phyloP scores from a whole-genome alignment of 208 protist species.

The Leishmania tropica region DNA sequence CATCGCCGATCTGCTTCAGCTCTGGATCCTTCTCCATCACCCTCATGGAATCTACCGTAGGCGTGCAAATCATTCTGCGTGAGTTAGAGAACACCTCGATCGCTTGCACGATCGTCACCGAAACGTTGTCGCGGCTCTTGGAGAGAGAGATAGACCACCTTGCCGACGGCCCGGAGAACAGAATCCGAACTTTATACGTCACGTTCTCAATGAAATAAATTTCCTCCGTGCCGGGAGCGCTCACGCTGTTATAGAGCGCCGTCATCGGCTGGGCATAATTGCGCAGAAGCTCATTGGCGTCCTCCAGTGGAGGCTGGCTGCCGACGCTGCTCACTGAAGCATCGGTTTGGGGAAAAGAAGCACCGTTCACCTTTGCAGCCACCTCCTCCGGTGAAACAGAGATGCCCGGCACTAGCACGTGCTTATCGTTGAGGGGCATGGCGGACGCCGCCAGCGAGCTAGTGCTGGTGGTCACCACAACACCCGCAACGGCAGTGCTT shows the following conservation, averaged over 20 bases:
- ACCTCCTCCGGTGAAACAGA: constrained; percentile 11
- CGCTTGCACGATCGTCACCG: neutral
- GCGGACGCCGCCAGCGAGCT: constrained; percentile 9
- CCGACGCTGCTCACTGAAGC: neutral
- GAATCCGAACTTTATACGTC: constrained; percentile 5
- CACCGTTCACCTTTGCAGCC: neutral
- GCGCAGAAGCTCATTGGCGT: neutral
- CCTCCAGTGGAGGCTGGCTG: neutral
- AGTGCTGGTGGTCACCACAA: constrained; percentile 1
- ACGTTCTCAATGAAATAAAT: neutral
- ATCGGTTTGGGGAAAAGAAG: neutral
- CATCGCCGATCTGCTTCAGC: constrained; percentile 14
- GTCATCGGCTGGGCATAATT: neutral
- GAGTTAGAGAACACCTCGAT: constrained; percentile 8
- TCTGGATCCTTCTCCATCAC: constrained; percentile 7
- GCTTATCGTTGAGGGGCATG: constrained; percentile 3
- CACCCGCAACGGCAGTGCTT: neutral
- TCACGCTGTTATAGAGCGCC: constrained; percentile 4
- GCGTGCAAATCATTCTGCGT: constrained; percentile 3
- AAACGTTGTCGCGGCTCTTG: neutral
- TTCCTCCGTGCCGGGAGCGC: neutral
- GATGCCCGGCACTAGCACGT: neutral
- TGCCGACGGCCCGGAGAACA: constrained; percentile 11
- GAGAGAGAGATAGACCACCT: neutral
- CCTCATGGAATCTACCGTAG: neutral